phyloP scores from a whole-genome alignment of 768 basidiomycete species.

The Suillus subalutaceus region DNA sequence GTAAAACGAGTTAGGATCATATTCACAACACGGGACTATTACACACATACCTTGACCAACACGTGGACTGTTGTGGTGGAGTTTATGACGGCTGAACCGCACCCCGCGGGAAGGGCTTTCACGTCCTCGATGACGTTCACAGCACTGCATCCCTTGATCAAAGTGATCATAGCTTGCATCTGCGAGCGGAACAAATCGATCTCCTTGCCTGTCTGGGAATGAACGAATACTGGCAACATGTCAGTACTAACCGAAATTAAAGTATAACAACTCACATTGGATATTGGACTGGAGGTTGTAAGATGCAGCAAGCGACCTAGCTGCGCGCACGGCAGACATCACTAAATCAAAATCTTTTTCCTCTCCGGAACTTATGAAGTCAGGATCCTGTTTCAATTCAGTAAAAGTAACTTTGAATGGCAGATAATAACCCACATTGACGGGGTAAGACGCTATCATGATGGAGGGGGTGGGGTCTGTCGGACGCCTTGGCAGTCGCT shows the following conservation, averaged over 20 bases:
- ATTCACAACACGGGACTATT: not conserved
- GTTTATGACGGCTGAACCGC: slow-evolving; percentile 81
- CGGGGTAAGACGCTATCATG: slow-evolving; percentile 87
- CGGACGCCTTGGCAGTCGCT: slow-evolving; percentile 85
- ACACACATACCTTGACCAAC: slow-evolving; percentile 75
- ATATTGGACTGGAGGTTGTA: slow-evolving; percentile 89
- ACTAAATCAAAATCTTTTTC: slow-evolving; percentile 87
- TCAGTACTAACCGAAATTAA: slow-evolving; percentile 7
- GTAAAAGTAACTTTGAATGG: not conserved
- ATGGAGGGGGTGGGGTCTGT: slow-evolving; percentile 85
- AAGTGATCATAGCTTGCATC: slow-evolving; percentile 68
- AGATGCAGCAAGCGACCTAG: slow-evolving; percentile 84
- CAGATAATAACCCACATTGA: slow-evolving; percentile 54
- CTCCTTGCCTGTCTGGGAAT: slow-evolving; percentile 64
- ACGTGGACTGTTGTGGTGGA: slow-evolving; percentile 77
- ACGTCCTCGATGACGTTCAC: slow-evolving; percentile 66
- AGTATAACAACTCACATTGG: slow-evolving; percentile 55
- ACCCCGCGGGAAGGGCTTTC: slow-evolving; percentile 73
- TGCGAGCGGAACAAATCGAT: slow-evolving; percentile 73
- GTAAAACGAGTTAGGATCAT: not conserved
- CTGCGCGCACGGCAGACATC: slow-evolving; percentile 74
- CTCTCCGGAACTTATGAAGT: slow-evolving; percentile 68
- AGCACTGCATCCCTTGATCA: slow-evolving; percentile 88
- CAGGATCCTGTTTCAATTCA: slow-evolving; percentile 48
- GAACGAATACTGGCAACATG: slow-evolving; percentile 67